phyloP scores from a whole-genome alignment of 805 yeast species.

The Schizosaccharomyces osmophilus region DNA sequence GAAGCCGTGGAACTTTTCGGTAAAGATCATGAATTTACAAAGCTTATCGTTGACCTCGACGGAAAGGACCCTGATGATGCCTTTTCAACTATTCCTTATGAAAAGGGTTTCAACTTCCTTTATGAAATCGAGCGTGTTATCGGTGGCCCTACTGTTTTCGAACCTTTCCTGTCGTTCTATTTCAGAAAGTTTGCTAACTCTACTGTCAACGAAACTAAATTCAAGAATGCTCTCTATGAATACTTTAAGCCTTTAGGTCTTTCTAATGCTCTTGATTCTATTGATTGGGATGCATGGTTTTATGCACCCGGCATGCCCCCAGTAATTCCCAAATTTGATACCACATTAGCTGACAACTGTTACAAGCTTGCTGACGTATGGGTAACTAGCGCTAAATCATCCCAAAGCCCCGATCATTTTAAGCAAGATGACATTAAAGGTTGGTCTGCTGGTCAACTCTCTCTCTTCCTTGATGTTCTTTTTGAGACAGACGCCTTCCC shows the following conservation, averaged over 20 bases:
- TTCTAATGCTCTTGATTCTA: background rate
- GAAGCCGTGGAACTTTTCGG: conserved; percentile 46
- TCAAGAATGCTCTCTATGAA: conserved; percentile 1
- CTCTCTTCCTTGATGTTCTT: conserved; percentile 44
- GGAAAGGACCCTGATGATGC: conserved; percentile 74
- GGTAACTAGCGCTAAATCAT: conserved; percentile 19
- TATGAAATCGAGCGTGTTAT: conserved; percentile 46
- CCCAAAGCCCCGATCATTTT: conserved; percentile 16
- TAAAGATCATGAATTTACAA: conserved; percentile 24
- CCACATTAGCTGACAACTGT: conserved; percentile 52
- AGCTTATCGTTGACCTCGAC: conserved; percentile 46
- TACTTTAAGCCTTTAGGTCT: background rate
- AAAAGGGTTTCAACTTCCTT: conserved; percentile 64
- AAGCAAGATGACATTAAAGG: conserved; percentile 24
- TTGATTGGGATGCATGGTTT: conserved; percentile 76
- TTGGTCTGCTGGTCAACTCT: conserved; percentile 53
- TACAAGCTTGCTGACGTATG: conserved; percentile 41
- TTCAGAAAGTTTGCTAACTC: background rate
- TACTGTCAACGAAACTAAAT: background rate
- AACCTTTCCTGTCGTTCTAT: background rate
- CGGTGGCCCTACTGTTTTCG: conserved; percentile 22
- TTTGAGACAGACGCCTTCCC: conserved; percentile 9
- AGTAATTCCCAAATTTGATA: conserved; percentile 47
- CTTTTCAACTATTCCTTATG: conserved; percentile 71
- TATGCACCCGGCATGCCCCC: conserved; percentile 74